Conservation (phyloP, 1,139 yeast genomes). For the Geotrichum restrictum region DNA sequence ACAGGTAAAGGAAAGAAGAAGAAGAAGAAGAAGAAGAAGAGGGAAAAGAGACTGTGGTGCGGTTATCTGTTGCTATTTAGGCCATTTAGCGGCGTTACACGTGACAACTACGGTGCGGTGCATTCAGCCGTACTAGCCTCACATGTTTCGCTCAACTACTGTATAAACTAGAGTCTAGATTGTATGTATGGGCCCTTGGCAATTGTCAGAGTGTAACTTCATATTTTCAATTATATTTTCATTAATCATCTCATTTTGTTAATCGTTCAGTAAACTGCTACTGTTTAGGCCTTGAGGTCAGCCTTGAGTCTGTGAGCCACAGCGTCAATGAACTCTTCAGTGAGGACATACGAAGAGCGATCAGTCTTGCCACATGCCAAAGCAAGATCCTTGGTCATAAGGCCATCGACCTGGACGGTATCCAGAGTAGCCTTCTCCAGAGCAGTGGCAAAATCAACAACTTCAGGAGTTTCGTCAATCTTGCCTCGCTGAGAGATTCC, state of each 20-base stretch:
- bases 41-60: not conserved
- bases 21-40: not conserved
- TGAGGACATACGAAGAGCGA: conserved; percentile 74
- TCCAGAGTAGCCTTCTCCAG: conserved; percentile 81
- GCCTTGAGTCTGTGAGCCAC: conserved; percentile 54
- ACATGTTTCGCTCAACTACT: not conserved
- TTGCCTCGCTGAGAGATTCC: conserved; percentile 89
- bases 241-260: conserved; percentile 7
- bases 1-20: not conserved
- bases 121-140: not conserved
- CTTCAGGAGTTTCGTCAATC: conserved; percentile 80
- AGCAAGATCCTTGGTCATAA: conserved; percentile 95
- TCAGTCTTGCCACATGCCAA: conserved; percentile 82
- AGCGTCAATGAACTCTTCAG: conserved; percentile 85
- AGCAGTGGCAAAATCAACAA: conserved; percentile 67
- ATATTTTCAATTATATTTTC: conserved; percentile 10
- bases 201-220: conserved; percentile 4
- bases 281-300: conserved; percentile 24
- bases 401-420: conserved; percentile 78
- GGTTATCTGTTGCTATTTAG: not conserved
- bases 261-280: not conserved
- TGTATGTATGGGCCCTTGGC: not conserved
- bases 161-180: not conserved
- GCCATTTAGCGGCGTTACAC: not conserved
- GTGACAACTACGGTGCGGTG: not conserved